Evolutionary conservation across 2,329 filamentous ascomycete species (phyloP).

Genomic region (Calycina herbarum): DNA sequence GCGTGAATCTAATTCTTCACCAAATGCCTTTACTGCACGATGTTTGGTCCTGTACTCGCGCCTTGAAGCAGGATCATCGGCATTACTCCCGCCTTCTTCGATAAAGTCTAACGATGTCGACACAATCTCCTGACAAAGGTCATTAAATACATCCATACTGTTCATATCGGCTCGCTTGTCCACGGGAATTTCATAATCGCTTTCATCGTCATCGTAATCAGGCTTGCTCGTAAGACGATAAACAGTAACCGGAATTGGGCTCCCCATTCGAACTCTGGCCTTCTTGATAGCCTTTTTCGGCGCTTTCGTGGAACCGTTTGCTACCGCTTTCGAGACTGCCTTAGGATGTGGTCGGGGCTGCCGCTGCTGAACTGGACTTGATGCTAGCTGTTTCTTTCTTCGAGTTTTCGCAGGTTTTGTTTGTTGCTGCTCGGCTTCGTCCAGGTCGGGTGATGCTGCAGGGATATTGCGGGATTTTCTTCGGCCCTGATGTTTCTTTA

Average conservation of each 20-base stretch:
- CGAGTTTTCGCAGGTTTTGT: constrained; percentile 17
- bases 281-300: constrained; percentile 31
- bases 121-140: constrained; percentile 62
- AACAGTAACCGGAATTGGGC: constrained; percentile 58
- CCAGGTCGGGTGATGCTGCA: constrained; percentile 41
- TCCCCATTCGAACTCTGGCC: constrained; percentile 35
- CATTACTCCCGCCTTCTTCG: constrained; percentile 44
- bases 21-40: constrained; percentile 58
- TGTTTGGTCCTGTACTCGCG: constrained; percentile 57
- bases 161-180: constrained; percentile 57
- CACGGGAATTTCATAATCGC: constrained; percentile 50
- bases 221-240: constrained; percentile 57
- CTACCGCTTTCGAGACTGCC: constrained; percentile 1
- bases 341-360: constrained; percentile 30
- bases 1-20: constrained; percentile 54
- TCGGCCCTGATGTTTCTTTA: constrained; percentile 43
- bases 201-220: constrained; percentile 44
- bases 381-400: constrained; percentile 20
- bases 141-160: constrained; percentile 60
- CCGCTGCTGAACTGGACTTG: constrained; percentile 11
- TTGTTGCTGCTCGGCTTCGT: constrained; percentile 42
- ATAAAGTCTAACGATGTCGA: constrained; percentile 51
- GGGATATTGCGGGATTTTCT: constrained; percentile 27
- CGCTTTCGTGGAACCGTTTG: constrained; percentile 36
- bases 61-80: constrained; percentile 47